Evolutionary conservation across 2,329 filamentous ascomycete species (phyloP).

Genomic region (Ophiostoma sp.): DNA sequence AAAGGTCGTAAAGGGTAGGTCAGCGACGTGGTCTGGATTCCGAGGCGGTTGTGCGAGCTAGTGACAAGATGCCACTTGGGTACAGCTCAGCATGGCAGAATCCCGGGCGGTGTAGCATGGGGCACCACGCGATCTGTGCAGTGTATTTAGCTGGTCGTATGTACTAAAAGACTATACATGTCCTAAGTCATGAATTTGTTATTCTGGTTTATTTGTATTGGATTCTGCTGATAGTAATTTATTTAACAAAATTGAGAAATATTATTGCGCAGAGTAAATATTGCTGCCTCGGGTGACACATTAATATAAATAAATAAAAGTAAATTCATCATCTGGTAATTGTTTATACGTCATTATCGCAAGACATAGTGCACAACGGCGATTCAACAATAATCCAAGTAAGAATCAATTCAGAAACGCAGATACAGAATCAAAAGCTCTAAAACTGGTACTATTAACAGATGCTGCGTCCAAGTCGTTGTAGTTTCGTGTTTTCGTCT

Average conservation of each 20-base stretch:
- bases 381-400: not conserved
- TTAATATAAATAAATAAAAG: too few relatives aligned
- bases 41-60: not conserved
- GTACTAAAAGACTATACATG: not conserved
- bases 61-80: conserved; percentile 3
- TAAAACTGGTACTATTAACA: not conserved
- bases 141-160: not conserved
- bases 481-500: not conserved
- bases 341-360: not conserved
- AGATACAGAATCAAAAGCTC: not conserved
- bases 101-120: not conserved
- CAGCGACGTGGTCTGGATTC: not conserved
- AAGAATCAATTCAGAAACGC: not conserved
- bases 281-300: too few relatives aligned
- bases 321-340: not conserved
- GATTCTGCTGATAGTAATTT: too few relatives aligned
- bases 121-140: not conserved
- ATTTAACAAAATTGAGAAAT: too few relatives aligned
- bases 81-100: conserved; percentile 10
- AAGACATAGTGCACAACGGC: not conserved
- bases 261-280: too few relatives aligned
- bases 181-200: too few relatives aligned
- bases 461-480: not conserved
- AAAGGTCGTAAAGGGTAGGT: not conserved
- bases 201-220: too few relatives aligned